Base-by-base conservation (phyloP, 2,329 filamentous ascomycete species). In the Fusarium floridanum region DNA sequence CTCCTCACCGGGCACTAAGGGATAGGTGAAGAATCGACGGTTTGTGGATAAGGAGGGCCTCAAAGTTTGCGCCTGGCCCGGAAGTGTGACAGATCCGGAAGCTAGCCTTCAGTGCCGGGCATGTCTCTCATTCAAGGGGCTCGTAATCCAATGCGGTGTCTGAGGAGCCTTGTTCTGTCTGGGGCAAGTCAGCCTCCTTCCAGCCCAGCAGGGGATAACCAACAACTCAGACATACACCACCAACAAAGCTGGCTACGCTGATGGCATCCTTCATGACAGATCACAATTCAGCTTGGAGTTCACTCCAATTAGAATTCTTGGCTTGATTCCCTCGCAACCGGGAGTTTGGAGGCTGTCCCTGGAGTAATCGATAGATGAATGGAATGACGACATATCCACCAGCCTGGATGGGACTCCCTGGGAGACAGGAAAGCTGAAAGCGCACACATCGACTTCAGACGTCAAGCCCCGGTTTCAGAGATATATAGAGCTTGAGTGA, bases 401-500 rank as follows among this genome's bases (percentile, higher is more conserved):
- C 4, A 8, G 3, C 14, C 10, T 22, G 37, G 11, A 64, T 16
- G 4, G 1, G 24, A 5, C 9, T 24, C 11, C 8, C 12, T 24
- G 4, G 16, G 24, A 27, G 17, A 11, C 10, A 6, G 22, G 29
- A 24, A 32, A 27, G 17, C 9, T 11, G 20, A 50, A n/a, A 2
- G 14, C 6, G 12, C 24, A 27, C 45, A 50, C 16, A n/a, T 29
- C 24, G 24, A 27, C 16, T 50, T 50, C 22, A 29, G 45, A 17
- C 2, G 22, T 29, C 45, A 50, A 50, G 24, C 9, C 32, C 32
- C 10, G 14, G 9, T 11, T 34, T 27, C 16, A 68, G 29, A 22
- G 29, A 36, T 74, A 74, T 74, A 74, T 70, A 75, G 41, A 11
- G 17, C 22, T 27, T 50, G 61, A 56, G 50, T 62, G 22, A 11